Evolutionary conservation across 768 basidiomycete species (phyloP), one percentile per base, ranked within the genome.

Genomic region (Cystofilobasidium macerans): DNA sequence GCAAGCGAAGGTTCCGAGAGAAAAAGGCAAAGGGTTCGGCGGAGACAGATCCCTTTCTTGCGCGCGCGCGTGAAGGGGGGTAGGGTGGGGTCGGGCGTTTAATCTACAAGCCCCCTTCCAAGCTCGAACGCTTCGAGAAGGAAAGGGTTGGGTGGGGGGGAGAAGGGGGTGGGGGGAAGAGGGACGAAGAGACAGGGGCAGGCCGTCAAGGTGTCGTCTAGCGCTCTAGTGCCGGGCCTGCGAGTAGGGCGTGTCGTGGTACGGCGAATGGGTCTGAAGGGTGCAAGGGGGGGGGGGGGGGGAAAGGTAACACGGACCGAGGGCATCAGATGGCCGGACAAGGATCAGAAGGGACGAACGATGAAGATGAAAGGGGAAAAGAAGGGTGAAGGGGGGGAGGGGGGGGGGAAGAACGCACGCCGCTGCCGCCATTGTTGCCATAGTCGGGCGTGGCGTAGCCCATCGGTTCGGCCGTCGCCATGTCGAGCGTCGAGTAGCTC

Each of bases 401-500:
- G n/a, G 38, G 9, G 38, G 38, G 38, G 38, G 26, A 40, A 40
- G 3, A 26, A 38, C 36, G 20, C 43, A 42, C 38, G 28, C 57
- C 36, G 32, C 57, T 40, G 36, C 18, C 24, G 38, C 35, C 26
- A 26, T 60, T 40, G 36, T 28, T 38, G 38, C 35, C 26, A 26
- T 60, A 60, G 38, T 22, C 20, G 43, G 28, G 45, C 45, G 45
- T 47, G 24, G 47, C 45, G 48, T 53, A 57, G 16, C 58, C 45
- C 65, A 60, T 61, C 33, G 65, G 65, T 42, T 67, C 51, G 30
- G 53, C 60, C 0, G 30, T 9, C 5, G 65, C 48, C 60, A 67
- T 61, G 12, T 67, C 65, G 53, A 67, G 40, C 7, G 65, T 61
- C 43, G 56, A 61, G 59, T 61, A 67, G 11, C 36, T 42, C 7